Evolutionary conservation across 495 filamentous ascomycete genomes (phyloP).

Genomic region (Aspergillus mulundensis): DNA sequence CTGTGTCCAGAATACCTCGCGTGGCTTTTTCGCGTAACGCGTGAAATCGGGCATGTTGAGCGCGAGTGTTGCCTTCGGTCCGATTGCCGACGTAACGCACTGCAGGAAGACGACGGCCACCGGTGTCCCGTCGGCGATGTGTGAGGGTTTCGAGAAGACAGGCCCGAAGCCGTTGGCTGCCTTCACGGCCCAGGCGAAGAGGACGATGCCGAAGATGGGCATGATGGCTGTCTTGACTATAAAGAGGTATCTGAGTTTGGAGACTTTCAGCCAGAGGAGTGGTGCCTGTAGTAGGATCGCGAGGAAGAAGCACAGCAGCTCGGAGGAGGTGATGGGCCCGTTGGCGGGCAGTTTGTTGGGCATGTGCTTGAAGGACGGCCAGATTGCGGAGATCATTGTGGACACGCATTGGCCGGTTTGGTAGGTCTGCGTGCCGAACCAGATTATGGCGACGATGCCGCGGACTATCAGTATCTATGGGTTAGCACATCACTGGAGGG

Average conservation of each 20-base stretch:
- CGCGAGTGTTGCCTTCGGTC: slow-evolving; percentile 32
- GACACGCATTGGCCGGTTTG: slow-evolving; percentile 49
- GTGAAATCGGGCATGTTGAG: slow-evolving; percentile 60
- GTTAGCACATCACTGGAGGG: too few species aligned
- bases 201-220: slow-evolving; percentile 49
- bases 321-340: slow-evolving; percentile 45
- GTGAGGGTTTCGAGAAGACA: slow-evolving; percentile 23
- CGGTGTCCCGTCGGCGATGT: slow-evolving; percentile 21
- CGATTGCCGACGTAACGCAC: slow-evolving; percentile 22
- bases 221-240: slow-evolving; percentile 53
- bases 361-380: slow-evolving; percentile 51
- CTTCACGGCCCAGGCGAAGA: slow-evolving; percentile 47
- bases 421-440: slow-evolving; percentile 33
- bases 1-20: slow-evolving; percentile 51
- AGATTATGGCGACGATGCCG: slow-evolving; percentile 19
- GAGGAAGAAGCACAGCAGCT: slow-evolving; percentile 46
- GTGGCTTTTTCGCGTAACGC: slow-evolving; percentile 49
- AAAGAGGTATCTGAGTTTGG: slow-evolving; percentile 55
- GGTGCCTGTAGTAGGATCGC: slow-evolving; percentile 45
- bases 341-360: slow-evolving; percentile 44
- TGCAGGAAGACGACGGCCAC: slow-evolving; percentile 23
- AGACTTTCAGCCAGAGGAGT: slow-evolving; percentile 49
- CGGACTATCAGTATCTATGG: too few species aligned
- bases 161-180: slow-evolving; percentile 40
- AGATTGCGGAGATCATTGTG: slow-evolving; percentile 53